phyloP scores from a whole-genome alignment of 1,284 basidiomycete genomes.

The Thelephora terrestris region DNA sequence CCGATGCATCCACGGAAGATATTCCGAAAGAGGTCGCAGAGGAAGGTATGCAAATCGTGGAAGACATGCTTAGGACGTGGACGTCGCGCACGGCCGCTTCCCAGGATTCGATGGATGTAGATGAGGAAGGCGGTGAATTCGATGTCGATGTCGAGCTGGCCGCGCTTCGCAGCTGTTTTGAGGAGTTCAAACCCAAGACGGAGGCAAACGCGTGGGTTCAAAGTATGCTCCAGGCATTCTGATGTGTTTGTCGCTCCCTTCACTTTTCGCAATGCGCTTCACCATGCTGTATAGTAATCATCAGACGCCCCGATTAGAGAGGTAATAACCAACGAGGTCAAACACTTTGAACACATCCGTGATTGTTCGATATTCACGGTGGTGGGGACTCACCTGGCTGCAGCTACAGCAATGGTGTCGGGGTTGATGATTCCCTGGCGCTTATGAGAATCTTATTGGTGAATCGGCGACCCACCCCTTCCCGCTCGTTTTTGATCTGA shows the following conservation, averaged over 20 bases:
- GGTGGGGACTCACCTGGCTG: too few species aligned
- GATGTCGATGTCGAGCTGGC: slow-evolving; percentile 51
- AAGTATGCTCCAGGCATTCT: slow-evolving; percentile 42
- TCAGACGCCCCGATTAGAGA: too few species aligned
- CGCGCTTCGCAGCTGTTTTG: slow-evolving; percentile 55
- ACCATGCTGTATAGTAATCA: not conserved
- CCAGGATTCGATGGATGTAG: slow-evolving; percentile 42
- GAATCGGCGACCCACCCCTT: too few species aligned
- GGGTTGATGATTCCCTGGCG: too few species aligned
- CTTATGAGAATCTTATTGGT: too few species aligned
- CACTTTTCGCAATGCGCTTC: not conserved
- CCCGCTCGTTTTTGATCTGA: too few species aligned
- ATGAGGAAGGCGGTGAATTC: slow-evolving; percentile 30
- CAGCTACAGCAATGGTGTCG: too few species aligned
- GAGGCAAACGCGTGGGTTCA: slow-evolving; percentile 74
- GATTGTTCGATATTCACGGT: not conserved
- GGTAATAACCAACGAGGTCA: not conserved
- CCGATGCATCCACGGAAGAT: slow-evolving; percentile 10
- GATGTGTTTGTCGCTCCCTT: not conserved
- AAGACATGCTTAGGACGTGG: slow-evolving; percentile 76
- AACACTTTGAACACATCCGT: not conserved
- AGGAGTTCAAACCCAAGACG: slow-evolving; percentile 57
- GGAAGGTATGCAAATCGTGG: slow-evolving; percentile 73
- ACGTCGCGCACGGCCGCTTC: slow-evolving; percentile 28
- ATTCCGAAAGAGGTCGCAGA: slow-evolving; percentile 57